Evolutionary conservation across 305 asterid species (phyloP).

Genomic region (Fraxinus greggii): DNA sequence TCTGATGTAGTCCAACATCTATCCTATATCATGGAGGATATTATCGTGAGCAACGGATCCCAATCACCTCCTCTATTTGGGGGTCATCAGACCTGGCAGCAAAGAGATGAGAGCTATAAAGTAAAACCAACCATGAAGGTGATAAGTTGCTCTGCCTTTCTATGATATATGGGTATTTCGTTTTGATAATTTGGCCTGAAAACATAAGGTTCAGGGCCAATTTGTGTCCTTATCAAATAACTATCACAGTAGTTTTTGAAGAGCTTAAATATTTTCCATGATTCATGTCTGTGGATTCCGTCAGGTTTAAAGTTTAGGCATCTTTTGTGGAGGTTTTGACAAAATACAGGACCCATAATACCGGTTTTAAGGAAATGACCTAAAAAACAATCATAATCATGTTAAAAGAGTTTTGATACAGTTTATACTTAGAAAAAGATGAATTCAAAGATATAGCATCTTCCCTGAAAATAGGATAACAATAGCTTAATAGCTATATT

Average conservation of each 20-base stretch:
- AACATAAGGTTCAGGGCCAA: not conserved
- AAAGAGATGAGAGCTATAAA: constrained; percentile 79
- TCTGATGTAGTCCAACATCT: constrained; percentile 58
- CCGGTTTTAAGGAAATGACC: not conserved
- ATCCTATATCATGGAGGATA: constrained; percentile 66
- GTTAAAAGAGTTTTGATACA: not conserved
- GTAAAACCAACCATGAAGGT: constrained; percentile 84
- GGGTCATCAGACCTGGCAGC: constrained; percentile 81
- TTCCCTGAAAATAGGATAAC: not conserved
- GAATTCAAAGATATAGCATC: constrained; percentile 11
- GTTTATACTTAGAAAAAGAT: not conserved
- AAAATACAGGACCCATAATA: not conserved
- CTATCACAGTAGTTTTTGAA: not conserved
- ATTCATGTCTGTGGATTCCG: constrained; percentile 7
- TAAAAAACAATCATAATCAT: not conserved
- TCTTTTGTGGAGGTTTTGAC: not conserved
- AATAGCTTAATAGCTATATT: not conserved
- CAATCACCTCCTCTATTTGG: constrained; percentile 75
- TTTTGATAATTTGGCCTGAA: not conserved
- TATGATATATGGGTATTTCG: not conserved
- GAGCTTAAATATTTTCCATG: constrained; percentile 1
- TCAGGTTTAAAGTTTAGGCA: constrained; percentile 6
- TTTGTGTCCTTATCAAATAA: not conserved
- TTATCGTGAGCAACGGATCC: constrained; percentile 46
- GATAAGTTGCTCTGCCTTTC: constrained; percentile 20